phyloP scores from a whole-genome alignment of 768 basidiomycete species.

The Hypholoma fasciculare region DNA sequence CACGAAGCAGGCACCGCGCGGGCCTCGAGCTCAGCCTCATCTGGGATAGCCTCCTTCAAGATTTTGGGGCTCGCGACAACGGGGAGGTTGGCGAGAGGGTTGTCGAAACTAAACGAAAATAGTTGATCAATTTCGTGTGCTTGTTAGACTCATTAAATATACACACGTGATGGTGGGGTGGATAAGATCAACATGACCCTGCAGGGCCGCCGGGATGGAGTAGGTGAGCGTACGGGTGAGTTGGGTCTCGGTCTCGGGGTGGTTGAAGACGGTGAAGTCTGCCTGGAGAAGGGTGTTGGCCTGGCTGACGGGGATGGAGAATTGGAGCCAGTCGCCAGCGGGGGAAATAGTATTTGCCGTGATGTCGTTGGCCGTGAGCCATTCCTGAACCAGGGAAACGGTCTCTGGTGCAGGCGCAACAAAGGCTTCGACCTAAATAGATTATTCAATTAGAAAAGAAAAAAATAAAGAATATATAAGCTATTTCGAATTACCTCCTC shows the following conservation, averaged over 20 bases:
- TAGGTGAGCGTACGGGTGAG: conserved; percentile 31
- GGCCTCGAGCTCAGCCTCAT: background rate
- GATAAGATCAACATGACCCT: conserved; percentile 38
- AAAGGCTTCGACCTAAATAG: conserved; percentile 17
- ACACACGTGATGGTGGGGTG: conserved; percentile 33
- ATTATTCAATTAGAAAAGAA: background rate
- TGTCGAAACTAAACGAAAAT: conserved; percentile 10
- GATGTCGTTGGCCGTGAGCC: conserved; percentile 30
- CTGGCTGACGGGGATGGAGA: conserved; percentile 38
- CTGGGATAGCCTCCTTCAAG: conserved; percentile 1
- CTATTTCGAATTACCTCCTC: conserved; percentile 25
- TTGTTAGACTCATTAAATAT: background rate
- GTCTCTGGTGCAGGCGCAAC: conserved; percentile 34
- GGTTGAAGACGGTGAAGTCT: conserved; percentile 45
- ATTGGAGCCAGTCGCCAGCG: conserved; percentile 38
- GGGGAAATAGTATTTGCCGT: conserved; percentile 32
- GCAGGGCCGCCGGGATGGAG: conserved; percentile 35
- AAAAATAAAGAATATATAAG: background rate
- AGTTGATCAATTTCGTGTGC: background rate
- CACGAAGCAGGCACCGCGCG: conserved; percentile 26
- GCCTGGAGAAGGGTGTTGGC: conserved; percentile 38
- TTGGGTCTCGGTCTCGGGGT: conserved; percentile 32
- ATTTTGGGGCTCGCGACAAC: conserved; percentile 10
- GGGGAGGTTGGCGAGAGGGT: conserved; percentile 17
- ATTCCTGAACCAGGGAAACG: conserved; percentile 35